These are phyloP conservation scores for Gossypioides kirkii DNA, from an alignment of 345 rosid species.

Conservation along the genomic window DNA sequence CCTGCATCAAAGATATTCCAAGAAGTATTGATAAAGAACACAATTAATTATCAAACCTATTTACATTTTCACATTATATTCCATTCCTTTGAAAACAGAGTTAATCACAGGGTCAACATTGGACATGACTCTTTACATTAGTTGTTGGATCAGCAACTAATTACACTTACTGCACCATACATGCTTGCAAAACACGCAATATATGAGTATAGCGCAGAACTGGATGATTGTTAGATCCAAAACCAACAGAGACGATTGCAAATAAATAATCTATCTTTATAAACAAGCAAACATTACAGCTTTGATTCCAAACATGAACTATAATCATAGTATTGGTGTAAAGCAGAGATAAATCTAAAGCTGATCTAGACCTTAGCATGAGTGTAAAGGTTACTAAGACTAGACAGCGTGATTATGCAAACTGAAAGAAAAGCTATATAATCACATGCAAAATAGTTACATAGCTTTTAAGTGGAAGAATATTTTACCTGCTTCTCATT, in stretches of 20 bases:
- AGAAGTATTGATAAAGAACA: not conserved
- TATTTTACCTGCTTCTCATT: constrained; percentile 88
- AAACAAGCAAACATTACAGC: not conserved
- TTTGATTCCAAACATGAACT: not conserved
- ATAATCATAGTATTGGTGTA: not conserved
- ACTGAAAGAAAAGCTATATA: not conserved
- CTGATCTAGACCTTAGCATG: not conserved
- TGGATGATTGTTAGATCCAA: not conserved
- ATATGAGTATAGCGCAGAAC: not conserved
- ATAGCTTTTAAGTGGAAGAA: constrained; percentile 4
- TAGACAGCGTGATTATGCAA: not conserved
- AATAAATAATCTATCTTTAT: not conserved
- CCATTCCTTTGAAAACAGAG: not conserved
- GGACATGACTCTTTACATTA: not conserved
- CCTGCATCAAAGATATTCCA: not conserved
- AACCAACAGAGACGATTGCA: not conserved
- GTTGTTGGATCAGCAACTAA: not conserved
- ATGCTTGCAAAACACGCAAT: not conserved
- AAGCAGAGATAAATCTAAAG: not conserved
- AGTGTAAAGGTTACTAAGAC: not conserved
- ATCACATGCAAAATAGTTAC: not conserved
- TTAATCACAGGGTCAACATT: not conserved
- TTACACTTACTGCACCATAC: not conserved
- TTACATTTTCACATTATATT: not conserved
- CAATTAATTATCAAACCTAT: not conserved